Conservation (phyloP, 192 early-diverging fungal species). For the Cladochytrium replicatum region DNA sequence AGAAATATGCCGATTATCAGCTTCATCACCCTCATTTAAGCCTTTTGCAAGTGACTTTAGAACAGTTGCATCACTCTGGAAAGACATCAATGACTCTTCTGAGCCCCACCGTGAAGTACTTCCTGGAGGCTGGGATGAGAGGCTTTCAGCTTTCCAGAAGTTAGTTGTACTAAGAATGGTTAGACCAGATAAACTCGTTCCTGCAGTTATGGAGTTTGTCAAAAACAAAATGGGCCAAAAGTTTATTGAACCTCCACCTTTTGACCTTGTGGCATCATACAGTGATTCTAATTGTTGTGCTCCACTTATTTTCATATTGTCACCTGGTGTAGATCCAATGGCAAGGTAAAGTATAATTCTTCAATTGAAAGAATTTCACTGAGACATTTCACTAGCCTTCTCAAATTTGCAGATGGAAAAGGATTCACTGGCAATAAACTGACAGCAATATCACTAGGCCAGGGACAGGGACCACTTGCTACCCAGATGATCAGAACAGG, state of each 20-base stretch:
- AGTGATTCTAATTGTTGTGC: conserved; percentile 41
- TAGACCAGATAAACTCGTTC: conserved; percentile 45
- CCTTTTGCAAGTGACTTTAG: conserved; percentile 27
- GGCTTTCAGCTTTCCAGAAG: conserved; percentile 43
- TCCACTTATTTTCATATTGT: conserved; percentile 51
- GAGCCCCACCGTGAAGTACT: conserved; percentile 37
- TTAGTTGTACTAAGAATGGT: conserved; percentile 36
- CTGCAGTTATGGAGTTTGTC: conserved; percentile 50
- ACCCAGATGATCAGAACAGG: conserved; percentile 42
- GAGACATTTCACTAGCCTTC: conserved; percentile 21
- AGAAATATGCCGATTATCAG: conserved; percentile 36
- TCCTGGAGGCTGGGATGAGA: conserved; percentile 36
- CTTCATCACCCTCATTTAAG: conserved; percentile 29
- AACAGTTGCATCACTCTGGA: conserved; percentile 20
- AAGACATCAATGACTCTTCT: conserved; percentile 33
- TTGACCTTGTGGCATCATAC: conserved; percentile 44
- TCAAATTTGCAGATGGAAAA: conserved; percentile 47
- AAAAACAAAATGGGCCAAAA: conserved; percentile 45
- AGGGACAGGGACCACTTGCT: conserved; percentile 51
- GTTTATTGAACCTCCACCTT: conserved; percentile 51
- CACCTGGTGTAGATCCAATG: conserved; percentile 51
- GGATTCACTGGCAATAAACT: conserved; percentile 35
- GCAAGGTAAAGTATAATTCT: conserved; percentile 30
- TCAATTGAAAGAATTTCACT: not conserved
- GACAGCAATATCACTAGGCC: conserved; percentile 42